phyloP scores from a whole-genome alignment of 2,329 filamentous ascomycete species.

The Cryphonectria naterciae region DNA sequence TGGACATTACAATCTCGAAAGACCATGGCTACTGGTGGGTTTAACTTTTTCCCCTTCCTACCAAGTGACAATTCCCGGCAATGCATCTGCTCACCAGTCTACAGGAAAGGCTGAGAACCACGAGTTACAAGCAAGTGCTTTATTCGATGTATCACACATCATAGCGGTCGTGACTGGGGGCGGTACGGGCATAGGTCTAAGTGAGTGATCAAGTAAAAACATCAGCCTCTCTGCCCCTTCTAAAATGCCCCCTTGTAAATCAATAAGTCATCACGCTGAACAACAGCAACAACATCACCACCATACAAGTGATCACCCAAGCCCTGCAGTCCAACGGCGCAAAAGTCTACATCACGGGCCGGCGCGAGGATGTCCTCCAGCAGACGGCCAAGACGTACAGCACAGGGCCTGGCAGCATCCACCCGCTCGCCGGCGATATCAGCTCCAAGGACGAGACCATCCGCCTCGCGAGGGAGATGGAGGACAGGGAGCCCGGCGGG shows the following conservation, averaged over 20 bases:
- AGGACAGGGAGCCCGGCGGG: conserved; percentile 54
- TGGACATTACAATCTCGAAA: conserved; percentile 10
- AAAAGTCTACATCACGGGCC: conserved; percentile 22
- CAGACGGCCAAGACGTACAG: conserved; percentile 20
- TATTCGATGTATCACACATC: conserved; percentile 27
- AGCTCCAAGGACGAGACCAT: conserved; percentile 50
- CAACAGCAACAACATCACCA: neutral
- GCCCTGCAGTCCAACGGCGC: conserved; percentile 26
- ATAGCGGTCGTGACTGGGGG: conserved; percentile 26
- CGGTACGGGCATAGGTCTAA: conserved; percentile 24
- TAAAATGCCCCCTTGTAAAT: neutral
- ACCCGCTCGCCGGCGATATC: conserved; percentile 19
- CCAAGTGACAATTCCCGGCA: neutral
- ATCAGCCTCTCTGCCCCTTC: neutral
- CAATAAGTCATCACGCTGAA: neutral
- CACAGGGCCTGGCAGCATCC: conserved; percentile 16
- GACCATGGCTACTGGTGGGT: conserved; percentile 19
- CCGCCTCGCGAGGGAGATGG: conserved; percentile 52
- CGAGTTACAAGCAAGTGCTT: conserved; percentile 18
- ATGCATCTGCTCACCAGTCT: too few relatives aligned
- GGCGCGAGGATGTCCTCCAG: conserved; percentile 19
- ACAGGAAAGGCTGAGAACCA: conserved; percentile 19
- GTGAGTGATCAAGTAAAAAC: neutral
- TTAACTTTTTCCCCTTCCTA: neutral
- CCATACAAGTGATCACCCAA: conserved; percentile 20